Evolutionary conservation across 2,329 filamentous ascomycete species (phyloP).

Genomic region (Cercospora nicotianae): DNA sequence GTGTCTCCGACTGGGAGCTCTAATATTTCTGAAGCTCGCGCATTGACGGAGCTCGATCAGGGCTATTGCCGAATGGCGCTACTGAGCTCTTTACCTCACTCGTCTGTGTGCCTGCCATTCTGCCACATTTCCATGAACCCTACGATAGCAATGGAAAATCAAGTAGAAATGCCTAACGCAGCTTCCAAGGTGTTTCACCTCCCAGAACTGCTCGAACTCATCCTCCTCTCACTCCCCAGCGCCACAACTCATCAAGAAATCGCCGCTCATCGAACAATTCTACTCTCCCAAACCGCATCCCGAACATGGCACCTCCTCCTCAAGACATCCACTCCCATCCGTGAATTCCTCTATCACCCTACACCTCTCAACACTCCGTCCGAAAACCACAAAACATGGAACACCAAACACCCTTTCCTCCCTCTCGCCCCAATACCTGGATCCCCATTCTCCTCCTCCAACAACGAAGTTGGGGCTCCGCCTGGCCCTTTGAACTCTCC

Average conservation of each 20-base stretch:
- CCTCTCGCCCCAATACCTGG: constrained; percentile 26
- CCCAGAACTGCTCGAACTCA: constrained; percentile 25
- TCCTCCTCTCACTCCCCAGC: constrained; percentile 23
- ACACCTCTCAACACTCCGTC: constrained; percentile 14
- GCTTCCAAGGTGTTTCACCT: constrained; percentile 23
- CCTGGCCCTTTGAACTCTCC: constrained; percentile 25
- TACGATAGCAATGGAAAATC: not conserved
- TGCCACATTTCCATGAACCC: not conserved
- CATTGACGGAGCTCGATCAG: not conserved
- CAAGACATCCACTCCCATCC: constrained; percentile 19
- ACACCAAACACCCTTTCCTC: constrained; percentile 20
- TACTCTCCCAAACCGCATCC: constrained; percentile 19
- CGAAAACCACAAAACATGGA: constrained; percentile 14
- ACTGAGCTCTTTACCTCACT: not conserved
- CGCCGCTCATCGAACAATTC: constrained; percentile 19
- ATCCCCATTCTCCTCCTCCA: constrained; percentile 28
- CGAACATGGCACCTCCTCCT: constrained; percentile 26
- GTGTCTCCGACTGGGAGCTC: not conserved
- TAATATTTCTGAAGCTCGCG: not conserved
- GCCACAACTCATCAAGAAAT: constrained; percentile 26
- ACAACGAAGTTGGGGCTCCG: constrained; percentile 29
- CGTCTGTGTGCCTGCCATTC: not conserved
- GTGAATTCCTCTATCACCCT: constrained; percentile 24
- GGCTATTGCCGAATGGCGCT: not conserved
- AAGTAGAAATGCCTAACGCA: constrained; percentile 2